Conservation (phyloP, 441 rosid species). For the Geranium incanum region DNA sequence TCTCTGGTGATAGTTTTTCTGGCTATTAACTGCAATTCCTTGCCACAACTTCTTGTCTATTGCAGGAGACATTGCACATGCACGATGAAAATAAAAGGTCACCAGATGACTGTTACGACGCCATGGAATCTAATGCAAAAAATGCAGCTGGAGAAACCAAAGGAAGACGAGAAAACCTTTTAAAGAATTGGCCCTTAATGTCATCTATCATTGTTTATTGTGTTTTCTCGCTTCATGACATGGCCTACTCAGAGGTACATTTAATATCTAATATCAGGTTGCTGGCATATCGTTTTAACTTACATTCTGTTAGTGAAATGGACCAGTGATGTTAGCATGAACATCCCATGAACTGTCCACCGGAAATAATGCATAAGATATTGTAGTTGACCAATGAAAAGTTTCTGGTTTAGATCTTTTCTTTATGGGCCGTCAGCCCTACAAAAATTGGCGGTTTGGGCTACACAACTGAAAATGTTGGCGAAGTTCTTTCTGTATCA, state of each 20-base stretch:
- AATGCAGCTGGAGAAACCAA: background rate
- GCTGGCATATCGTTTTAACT: background rate
- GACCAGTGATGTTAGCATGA: too few relatives aligned
- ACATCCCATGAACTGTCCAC: too few relatives aligned
- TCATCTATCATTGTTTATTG: conserved; percentile 18
- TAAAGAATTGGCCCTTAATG: background rate
- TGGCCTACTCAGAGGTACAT: conserved; percentile 25
- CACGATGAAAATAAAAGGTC: background rate
- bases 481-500: background rate
- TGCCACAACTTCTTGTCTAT: background rate
- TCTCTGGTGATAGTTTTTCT: too few relatives aligned
- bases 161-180: background rate
- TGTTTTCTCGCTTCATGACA: conserved; percentile 22
- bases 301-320: too few relatives aligned
- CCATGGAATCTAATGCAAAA: conserved; percentile 1
- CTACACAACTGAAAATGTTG: background rate
- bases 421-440: conserved; percentile 1
- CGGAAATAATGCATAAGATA: too few relatives aligned
- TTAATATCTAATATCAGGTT: background rate
- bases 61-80: conserved; percentile 6
- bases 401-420: background rate
- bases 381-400: too few relatives aligned
- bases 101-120: background rate
- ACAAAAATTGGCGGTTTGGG: background rate
- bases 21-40: too few relatives aligned